These are phyloP conservation scores for Aspergillus texensis DNA, from an alignment of 2,329 filamentous ascomycete species.

Conservation along the genomic window DNA sequence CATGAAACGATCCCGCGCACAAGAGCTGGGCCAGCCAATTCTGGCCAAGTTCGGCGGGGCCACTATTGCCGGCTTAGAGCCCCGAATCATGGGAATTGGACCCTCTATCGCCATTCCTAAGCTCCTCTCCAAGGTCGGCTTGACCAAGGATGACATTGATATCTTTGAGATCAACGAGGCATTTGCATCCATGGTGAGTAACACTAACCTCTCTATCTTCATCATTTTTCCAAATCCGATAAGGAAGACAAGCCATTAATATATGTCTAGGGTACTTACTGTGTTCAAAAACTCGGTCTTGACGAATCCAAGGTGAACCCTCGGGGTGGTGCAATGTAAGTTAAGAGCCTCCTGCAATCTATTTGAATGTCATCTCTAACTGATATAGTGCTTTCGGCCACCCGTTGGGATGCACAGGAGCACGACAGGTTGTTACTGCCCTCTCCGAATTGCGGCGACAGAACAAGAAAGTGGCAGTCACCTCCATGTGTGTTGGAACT, in stretches of 20 bases:
- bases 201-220: background rate
- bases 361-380: conserved; percentile 13
- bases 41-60: conserved; percentile 87
- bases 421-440: conserved; percentile 84
- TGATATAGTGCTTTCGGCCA: conserved; percentile 74
- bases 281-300: conserved; percentile 78
- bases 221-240: background rate
- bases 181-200: conserved; percentile 66
- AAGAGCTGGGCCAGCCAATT: conserved; percentile 80
- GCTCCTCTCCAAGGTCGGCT: conserved; percentile 77
- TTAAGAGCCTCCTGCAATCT: background rate
- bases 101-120: conserved; percentile 91
- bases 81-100: conserved; percentile 89
- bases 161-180: conserved; percentile 73
- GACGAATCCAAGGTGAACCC: conserved; percentile 86
- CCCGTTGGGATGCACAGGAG: conserved; percentile 86
- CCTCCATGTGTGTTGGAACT: conserved; percentile 92
- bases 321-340: conserved; percentile 81
- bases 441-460: conserved; percentile 82
- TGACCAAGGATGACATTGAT: conserved; percentile 54
- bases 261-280: conserved; percentile 76
- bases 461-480: conserved; percentile 78
- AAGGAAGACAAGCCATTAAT: conserved; percentile 7
- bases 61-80: conserved; percentile 79
- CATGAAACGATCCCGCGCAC: conserved; percentile 86